phyloP scores from a whole-genome alignment of 2,329 filamentous ascomycete genomes.

The Whalleya microplaca region DNA sequence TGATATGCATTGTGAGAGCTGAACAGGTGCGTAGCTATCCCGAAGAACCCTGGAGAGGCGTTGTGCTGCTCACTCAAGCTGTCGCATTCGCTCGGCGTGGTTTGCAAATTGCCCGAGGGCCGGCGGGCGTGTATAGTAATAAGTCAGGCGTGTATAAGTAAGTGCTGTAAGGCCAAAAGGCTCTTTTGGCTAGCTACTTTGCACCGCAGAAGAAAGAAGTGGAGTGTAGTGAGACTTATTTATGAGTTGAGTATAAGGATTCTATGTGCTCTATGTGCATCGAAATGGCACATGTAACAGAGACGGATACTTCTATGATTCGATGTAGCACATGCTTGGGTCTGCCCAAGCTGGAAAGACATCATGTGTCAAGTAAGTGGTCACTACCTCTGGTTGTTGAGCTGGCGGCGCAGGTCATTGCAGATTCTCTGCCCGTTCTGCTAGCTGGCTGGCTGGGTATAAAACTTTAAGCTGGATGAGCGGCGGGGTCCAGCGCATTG shows the following conservation, averaged over 20 bases:
- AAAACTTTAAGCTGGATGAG: not conserved
- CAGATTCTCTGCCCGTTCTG: not conserved
- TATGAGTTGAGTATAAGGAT: not conserved
- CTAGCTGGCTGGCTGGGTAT: not conserved
- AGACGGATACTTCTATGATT: no score
- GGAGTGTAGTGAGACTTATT: not conserved
- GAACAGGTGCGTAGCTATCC: conserved; percentile 4
- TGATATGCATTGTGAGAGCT: conserved; percentile 34
- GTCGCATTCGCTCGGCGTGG: conserved; percentile 28
- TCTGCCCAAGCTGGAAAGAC: conserved; percentile 19
- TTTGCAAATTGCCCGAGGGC: conserved; percentile 14
- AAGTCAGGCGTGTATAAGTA: no score
- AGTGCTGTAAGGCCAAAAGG: not conserved
- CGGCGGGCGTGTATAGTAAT: not conserved
- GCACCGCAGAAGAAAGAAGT: not conserved
- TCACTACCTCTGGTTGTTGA: not conserved
- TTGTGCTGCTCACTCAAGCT: conserved; percentile 13
- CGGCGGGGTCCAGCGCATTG: not conserved
- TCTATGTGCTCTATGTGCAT: conserved; percentile 9
- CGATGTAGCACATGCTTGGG: conserved; percentile 7
- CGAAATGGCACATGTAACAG: conserved; percentile 4
- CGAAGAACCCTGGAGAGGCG: conserved; percentile 3
- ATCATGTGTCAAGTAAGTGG: conserved; percentile 15
- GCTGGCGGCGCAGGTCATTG: not conserved
- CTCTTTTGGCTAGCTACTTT: not conserved